Percentiles rank a stretch among this genome's conserved stretches.
Evolutionary conservation across 2,329 filamentous ascomycete species (phyloP).

Genomic region (Verticillium nubilum): DNA sequence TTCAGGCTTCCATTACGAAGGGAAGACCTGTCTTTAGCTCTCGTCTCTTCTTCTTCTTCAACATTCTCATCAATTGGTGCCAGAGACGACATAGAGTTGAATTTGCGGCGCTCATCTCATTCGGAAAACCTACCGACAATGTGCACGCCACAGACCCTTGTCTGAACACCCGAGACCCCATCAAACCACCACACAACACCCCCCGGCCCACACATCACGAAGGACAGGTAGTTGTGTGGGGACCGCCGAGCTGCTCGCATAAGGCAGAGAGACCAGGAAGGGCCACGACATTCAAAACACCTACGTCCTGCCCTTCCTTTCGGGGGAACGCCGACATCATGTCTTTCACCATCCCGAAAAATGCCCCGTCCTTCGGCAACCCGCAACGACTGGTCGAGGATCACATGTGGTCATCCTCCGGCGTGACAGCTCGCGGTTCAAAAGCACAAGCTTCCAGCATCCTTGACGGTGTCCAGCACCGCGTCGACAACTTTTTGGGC

Average conservation of each 20-base stretch:
- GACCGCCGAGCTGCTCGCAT: neutral
- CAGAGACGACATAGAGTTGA: neutral
- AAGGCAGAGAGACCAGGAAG: neutral
- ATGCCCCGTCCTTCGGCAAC: slow-evolving; percentile 63
- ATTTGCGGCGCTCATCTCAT: neutral
- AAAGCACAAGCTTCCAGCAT: slow-evolving; percentile 31
- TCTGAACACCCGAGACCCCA: slow-evolving; percentile 38
- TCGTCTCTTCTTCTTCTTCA: slow-evolving; percentile 13
- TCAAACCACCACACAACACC: slow-evolving; percentile 22
- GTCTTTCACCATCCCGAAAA: slow-evolving; percentile 60
- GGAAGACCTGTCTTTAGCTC: neutral
- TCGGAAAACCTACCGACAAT: neutral
- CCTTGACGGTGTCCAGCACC: slow-evolving; percentile 52
- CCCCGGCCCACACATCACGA: slow-evolving; percentile 18
- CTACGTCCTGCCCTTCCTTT: neutral
- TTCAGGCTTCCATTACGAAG: neutral
- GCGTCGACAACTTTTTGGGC: slow-evolving; percentile 61
- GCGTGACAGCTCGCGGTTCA: slow-evolving; percentile 34
- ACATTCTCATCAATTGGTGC: slow-evolving; percentile 10
- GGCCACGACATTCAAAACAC: neutral
- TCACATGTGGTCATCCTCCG: slow-evolving; percentile 55
- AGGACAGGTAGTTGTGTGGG: neutral
- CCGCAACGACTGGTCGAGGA: slow-evolving; percentile 62
- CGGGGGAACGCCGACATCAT: slow-evolving; percentile 34
- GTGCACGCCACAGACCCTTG: slow-evolving; percentile 1